Evolutionary conservation across 192 early-diverging fungal genomes (phyloP).

Genomic region (Gaertneriomyces sp.): DNA sequence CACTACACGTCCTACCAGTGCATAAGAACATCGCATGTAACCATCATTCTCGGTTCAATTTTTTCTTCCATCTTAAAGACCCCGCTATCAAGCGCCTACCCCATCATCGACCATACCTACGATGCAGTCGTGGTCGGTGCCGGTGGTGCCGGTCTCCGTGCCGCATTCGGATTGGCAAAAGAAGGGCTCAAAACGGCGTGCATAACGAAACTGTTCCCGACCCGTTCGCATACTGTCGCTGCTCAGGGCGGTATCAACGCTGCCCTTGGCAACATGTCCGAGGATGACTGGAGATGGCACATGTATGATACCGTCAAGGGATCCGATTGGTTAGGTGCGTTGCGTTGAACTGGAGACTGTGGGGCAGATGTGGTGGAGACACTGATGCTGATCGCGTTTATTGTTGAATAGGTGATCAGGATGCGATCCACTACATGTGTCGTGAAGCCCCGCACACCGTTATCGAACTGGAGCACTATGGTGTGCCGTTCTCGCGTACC

Average conservation of each 20-base stretch:
- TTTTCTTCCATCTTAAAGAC: constrained; percentile 15
- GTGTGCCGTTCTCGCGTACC: constrained; percentile 96
- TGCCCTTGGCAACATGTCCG: constrained; percentile 97
- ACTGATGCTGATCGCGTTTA: not conserved
- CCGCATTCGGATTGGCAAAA: constrained; percentile 89
- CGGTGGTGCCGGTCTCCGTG: constrained; percentile 96
- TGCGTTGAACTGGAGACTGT: not conserved
- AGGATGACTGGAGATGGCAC: constrained; percentile 99
- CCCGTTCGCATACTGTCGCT: constrained; percentile 96
- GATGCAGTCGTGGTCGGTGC: constrained; percentile 98
- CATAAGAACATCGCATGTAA: not conserved
- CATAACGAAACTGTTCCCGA: constrained; percentile 97
- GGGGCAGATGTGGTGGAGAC: not conserved
- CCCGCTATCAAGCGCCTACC: constrained; percentile 70
- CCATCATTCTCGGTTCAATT: not conserved
- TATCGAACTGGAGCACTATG: constrained; percentile 97
- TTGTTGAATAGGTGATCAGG: constrained; percentile 71
- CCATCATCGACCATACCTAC: constrained; percentile 96
- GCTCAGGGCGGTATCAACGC: constrained; percentile 99
- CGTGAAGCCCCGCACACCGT: constrained; percentile 94
- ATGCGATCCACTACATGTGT: constrained; percentile 99
- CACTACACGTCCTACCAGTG: not conserved
- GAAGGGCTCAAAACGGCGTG: constrained; percentile 92
- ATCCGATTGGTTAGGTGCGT: constrained; percentile 90
- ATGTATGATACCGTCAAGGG: constrained; percentile 99